Evolutionary conservation across 2,329 filamentous ascomycete species (phyloP).

Genomic region (Fulvia fulva): DNA sequence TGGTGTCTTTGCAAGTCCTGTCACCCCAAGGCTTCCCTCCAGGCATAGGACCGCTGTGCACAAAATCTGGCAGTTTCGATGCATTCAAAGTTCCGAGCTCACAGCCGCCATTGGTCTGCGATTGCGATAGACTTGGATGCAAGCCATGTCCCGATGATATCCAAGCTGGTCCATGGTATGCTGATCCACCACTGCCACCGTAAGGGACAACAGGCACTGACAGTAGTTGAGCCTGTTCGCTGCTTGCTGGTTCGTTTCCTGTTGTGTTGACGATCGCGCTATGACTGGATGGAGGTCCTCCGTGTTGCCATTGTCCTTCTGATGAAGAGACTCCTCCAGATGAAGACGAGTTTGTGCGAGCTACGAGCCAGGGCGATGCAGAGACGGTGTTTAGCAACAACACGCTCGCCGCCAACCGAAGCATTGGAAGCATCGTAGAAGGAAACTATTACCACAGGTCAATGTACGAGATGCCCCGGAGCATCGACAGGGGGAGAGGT

Average conservation of each 20-base stretch:
- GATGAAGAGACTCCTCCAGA: neutral
- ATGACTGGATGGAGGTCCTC: neutral
- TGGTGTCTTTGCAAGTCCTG: conserved; percentile 25
- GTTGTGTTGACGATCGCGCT: conserved; percentile 12
- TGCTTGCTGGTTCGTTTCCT: conserved; percentile 8
- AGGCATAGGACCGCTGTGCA: conserved; percentile 20
- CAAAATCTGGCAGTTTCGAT: conserved; percentile 22
- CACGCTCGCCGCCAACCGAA: neutral
- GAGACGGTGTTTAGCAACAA: neutral
- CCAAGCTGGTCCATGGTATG: conserved; percentile 20
- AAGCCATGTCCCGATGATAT: conserved; percentile 17
- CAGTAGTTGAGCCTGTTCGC: neutral
- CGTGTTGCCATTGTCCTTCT: neutral
- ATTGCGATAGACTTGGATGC: conserved; percentile 19
- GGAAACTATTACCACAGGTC: neutral
- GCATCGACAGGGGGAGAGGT: neutral
- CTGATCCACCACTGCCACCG: conserved; percentile 14
- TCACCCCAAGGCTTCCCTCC: conserved; percentile 27
- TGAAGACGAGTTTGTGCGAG: neutral
- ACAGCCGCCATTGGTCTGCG: conserved; percentile 26
- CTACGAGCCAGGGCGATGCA: neutral
- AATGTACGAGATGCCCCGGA: neutral
- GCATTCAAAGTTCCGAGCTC: conserved; percentile 25
- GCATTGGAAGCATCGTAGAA: neutral
- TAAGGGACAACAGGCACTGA: conserved; percentile 1